A percentile compares a stretch with the other conserved stretches of the same genome.
phyloP scores from a whole-genome alignment of 2,329 filamentous ascomycete species.

The Thielaviopsis cerberus region DNA sequence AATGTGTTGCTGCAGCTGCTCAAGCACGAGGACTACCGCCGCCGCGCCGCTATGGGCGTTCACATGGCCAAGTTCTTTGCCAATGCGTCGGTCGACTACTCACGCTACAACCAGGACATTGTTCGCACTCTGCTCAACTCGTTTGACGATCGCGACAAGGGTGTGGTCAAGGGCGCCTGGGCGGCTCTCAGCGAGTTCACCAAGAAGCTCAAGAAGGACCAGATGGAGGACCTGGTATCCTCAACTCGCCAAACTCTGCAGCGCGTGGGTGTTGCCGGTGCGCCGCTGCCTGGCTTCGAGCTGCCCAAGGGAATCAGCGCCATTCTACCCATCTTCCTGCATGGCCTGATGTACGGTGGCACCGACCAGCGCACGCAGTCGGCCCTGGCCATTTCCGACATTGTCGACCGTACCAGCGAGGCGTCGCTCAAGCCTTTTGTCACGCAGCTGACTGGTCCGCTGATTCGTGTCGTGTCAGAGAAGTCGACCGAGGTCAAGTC shows the following conservation, averaged over 20 bases:
- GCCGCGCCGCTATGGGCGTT: conserved; percentile 56
- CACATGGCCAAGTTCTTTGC: conserved; percentile 80
- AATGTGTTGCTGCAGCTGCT: conserved; percentile 72
- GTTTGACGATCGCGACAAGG: conserved; percentile 69
- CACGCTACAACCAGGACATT: conserved; percentile 87
- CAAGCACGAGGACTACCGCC: conserved; percentile 82
- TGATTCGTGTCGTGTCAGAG: conserved; percentile 95
- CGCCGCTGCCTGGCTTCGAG: conserved; percentile 70
- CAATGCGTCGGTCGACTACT: conserved; percentile 67
- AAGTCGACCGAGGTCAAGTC: conserved; percentile 90
- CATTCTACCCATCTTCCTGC: conserved; percentile 87
- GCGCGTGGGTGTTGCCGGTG: conserved; percentile 73
- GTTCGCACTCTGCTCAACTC: conserved; percentile 78
- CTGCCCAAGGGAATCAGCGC: conserved; percentile 95
- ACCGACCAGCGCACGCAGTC: conserved; percentile 81
- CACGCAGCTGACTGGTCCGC: conserved; percentile 88
- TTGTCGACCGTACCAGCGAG: conserved; percentile 79
- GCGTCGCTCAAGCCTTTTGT: conserved; percentile 84
- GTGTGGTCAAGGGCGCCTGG: conserved; percentile 83
- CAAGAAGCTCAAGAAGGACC: conserved; percentile 79
- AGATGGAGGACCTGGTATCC: conserved; percentile 83
- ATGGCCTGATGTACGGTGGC: conserved; percentile 92
- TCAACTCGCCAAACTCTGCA: conserved; percentile 74
- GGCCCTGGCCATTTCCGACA: conserved; percentile 83
- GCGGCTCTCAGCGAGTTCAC: conserved; percentile 71